phyloP scores from a whole-genome alignment of 306 rosid species.

The Dryas octopetala region DNA sequence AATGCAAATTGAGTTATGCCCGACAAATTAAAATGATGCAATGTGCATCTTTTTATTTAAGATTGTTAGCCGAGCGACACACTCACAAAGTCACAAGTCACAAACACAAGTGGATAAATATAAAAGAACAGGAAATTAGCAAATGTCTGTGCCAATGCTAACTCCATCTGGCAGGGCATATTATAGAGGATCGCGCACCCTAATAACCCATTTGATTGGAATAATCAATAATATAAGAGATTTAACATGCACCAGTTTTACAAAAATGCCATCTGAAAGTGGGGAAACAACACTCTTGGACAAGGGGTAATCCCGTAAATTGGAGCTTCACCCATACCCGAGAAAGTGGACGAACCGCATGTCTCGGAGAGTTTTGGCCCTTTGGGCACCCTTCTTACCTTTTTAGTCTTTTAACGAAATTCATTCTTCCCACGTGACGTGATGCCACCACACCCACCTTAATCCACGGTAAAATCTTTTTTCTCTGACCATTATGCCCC shows the following conservation, averaged over 20 bases:
- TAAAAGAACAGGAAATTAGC: not conserved
- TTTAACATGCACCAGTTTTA: not conserved
- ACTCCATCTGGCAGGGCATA: not conserved
- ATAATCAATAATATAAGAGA: not conserved
- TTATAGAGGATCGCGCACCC: not conserved
- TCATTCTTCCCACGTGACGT: conserved; percentile 11
- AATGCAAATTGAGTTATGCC: too few relatives aligned
- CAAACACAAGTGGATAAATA: not conserved
- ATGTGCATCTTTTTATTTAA: too few relatives aligned
- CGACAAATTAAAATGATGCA: too few relatives aligned
- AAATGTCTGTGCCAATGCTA: not conserved
- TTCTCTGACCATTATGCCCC: conserved; percentile 16
- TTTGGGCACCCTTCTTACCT: not conserved
- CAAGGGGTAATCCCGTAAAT: not conserved
- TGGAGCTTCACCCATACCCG: not conserved
- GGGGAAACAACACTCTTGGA: not conserved
- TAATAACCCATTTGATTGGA: not conserved
- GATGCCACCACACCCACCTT: conserved; percentile 11
- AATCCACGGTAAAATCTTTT: not conserved
- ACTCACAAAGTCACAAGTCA: too few relatives aligned
- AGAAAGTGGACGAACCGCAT: conserved; percentile 16
- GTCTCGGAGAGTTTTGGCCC: conserved; percentile 30
- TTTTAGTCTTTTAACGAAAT: conserved; percentile 4
- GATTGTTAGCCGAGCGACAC: too few relatives aligned
- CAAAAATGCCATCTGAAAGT: not conserved